Conservation (phyloP, 2,329 filamentous ascomycete species). For the Claviceps spartinae region DNA sequence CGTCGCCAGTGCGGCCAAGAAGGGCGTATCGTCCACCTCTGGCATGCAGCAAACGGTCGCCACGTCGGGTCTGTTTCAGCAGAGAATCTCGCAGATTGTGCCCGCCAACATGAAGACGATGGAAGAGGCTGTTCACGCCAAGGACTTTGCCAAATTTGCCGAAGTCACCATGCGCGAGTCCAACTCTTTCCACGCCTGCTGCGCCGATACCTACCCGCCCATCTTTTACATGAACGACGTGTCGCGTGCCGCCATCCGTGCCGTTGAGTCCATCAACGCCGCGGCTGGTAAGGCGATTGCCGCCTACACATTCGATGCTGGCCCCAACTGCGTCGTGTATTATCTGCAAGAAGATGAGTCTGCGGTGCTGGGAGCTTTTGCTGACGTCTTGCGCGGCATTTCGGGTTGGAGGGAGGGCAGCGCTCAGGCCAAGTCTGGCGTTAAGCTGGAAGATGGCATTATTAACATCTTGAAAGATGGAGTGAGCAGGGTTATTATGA, state of each 20-base stretch:
- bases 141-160: slow-evolving; percentile 77
- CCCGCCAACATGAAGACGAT: slow-evolving; percentile 73
- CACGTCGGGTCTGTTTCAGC: slow-evolving; percentile 76
- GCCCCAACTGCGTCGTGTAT: slow-evolving; percentile 94
- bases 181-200: slow-evolving; percentile 93
- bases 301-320: slow-evolving; percentile 95
- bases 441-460: slow-evolving; percentile 52
- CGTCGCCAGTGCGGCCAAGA: slow-evolving; percentile 86
- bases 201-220: slow-evolving; percentile 87
- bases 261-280: slow-evolving; percentile 80
- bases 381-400: slow-evolving; percentile 47
- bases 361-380: slow-evolving; percentile 65
- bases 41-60: slow-evolving; percentile 96
- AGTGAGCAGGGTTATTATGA: slow-evolving; percentile 80
- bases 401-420: slow-evolving; percentile 57
- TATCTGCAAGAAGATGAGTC: slow-evolving; percentile 70
- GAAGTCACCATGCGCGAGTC: slow-evolving; percentile 92
- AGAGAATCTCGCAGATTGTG: slow-evolving; percentile 62
- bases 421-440: slow-evolving; percentile 36
- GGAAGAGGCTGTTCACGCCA: slow-evolving; percentile 63
- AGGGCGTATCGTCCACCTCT: slow-evolving; percentile 81
- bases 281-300: slow-evolving; percentile 66
- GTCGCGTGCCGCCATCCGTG: slow-evolving; percentile 70
- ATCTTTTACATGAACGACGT: slow-evolving; percentile 99
- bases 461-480: slow-evolving; percentile 58